phyloP scores from a whole-genome alignment of 495 filamentous ascomycete genomes.

The Cladorrhinum samala region DNA sequence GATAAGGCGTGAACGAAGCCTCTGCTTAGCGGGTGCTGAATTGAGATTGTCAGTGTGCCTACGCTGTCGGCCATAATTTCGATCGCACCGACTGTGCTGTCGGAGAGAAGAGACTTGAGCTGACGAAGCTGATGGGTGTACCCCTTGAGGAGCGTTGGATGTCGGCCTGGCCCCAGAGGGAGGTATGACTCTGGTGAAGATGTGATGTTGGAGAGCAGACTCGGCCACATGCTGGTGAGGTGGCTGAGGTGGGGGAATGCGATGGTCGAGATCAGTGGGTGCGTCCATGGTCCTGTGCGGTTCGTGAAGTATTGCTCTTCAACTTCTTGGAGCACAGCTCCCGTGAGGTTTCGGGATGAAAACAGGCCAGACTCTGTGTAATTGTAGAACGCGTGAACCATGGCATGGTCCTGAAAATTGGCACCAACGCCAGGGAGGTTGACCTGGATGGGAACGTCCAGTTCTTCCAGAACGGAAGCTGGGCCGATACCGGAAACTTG shows the following conservation, averaged over 20 bases:
- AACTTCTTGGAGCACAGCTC: conserved; percentile 19
- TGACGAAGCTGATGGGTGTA: conserved; percentile 33
- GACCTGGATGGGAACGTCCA: conserved; percentile 44
- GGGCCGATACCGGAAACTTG: conserved; percentile 60
- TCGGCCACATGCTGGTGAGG: conserved; percentile 5
- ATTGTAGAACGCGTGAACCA: conserved; percentile 42
- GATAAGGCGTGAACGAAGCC: conserved; percentile 32
- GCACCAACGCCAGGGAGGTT: conserved; percentile 56
- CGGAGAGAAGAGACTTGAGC: conserved; percentile 18
- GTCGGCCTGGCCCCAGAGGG: conserved; percentile 23
- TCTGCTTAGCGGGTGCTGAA: conserved; percentile 31
- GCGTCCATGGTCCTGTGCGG: conserved; percentile 21
- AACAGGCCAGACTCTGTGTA: conserved; percentile 31
- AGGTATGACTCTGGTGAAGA: conserved; percentile 15
- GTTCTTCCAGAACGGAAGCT: conserved; percentile 35
- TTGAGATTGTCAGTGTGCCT: conserved; percentile 29
- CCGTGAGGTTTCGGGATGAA: conserved; percentile 29
- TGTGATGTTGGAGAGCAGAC: conserved; percentile 24
- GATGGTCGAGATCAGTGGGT: conserved; percentile 21
- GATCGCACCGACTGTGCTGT: conserved; percentile 14
- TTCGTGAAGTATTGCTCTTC: conserved; percentile 28
- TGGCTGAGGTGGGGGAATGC: conserved; percentile 14
- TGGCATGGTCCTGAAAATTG: conserved; percentile 60
- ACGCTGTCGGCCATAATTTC: conserved; percentile 31
- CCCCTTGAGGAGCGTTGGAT: conserved; percentile 34